Base-by-base conservation (phyloP, 176 grass and related monocot genomes). In the Oryza australiensis region DNA sequence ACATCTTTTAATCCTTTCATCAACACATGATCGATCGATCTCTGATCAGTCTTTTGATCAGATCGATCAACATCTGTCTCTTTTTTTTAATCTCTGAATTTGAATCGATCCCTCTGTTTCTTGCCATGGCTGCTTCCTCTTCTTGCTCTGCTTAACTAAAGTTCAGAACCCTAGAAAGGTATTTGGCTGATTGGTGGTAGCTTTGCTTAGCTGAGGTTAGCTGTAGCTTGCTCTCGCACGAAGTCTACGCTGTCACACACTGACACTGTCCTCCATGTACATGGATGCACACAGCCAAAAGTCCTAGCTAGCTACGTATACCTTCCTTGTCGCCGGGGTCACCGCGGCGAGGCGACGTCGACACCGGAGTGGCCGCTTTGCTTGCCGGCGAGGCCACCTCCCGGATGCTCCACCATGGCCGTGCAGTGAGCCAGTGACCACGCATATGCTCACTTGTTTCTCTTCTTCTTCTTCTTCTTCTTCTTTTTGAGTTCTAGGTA, bases 321-420 rank as follows among this genome's bases (percentile, higher is more conserved):
- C 92, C 86, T 98, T 94, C 62, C 95, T 98, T 98, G 77, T 72
- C 46, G 27, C 67, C 60, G 86, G 71, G 86, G 79, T 88, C 65
- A 81, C 73, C 81, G 57, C 70, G 64, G 82, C 71, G 84, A 51
- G 57, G 74, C 74, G 62, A 46, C 77, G 49, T 64, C 60, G 37
- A 67, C 64, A 69, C 53, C 53, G 55, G 55, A 0, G 20, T 60
- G 22, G 62, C 76, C 43, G 74, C 89, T 94, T 94, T 94, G 89
- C 92, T 91, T 94, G 67, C 80, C 63, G 76, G 69, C 64, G 51
- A 82, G 80, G 80, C 84, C 55, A 60, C 22, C 72, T 89, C 41
- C 77, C 38, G 23, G 70, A 85, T 88, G 60, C 68, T 23, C 20
- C 7, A 5, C 1, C 20, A 18, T 15, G 40, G 59, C 24, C 9